phyloP scores from a whole-genome alignment of 495 filamentous ascomycete species.

The Apiosordaria backusii region DNA sequence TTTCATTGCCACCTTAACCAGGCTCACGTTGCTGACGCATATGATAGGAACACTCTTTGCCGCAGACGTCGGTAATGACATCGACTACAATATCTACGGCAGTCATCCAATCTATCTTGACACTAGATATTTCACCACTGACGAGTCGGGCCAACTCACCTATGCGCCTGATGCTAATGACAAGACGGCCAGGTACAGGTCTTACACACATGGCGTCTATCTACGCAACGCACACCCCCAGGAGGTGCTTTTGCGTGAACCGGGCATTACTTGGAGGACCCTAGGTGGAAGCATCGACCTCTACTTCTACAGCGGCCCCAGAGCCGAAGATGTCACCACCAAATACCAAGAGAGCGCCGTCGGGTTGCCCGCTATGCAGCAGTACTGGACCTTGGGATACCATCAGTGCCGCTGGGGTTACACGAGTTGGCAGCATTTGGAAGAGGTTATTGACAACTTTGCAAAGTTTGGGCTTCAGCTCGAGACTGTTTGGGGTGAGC shows the following conservation, averaged over 20 bases:
- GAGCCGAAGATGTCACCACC: slow-evolving; percentile 63
- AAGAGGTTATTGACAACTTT: slow-evolving; percentile 77
- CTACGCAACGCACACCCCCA: slow-evolving; percentile 75
- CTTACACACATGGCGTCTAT: slow-evolving; percentile 79
- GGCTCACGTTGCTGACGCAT: slow-evolving; percentile 1
- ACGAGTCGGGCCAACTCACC: slow-evolving; percentile 48
- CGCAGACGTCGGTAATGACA: slow-evolving; percentile 61
- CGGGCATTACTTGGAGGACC: slow-evolving; percentile 74
- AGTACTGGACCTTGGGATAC: slow-evolving; percentile 84
- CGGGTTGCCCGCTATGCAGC: slow-evolving; percentile 75
- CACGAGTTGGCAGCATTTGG: slow-evolving; percentile 66
- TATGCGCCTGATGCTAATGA: slow-evolving; percentile 55
- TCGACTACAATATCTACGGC: slow-evolving; percentile 75
- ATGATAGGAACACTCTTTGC: slow-evolving; percentile 60
- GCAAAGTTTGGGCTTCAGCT: slow-evolving; percentile 68
- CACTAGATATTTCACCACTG: slow-evolving; percentile 62
- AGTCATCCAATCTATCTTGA: slow-evolving; percentile 82
- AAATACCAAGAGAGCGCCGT: slow-evolving; percentile 68
- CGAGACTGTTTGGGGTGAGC: slow-evolving; percentile 66
- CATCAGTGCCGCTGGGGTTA: slow-evolving; percentile 88
- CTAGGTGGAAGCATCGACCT: slow-evolving; percentile 78
- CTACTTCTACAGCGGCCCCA: slow-evolving; percentile 75
- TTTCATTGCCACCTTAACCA: slow-evolving; percentile 29
- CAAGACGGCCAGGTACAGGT: slow-evolving; percentile 53
- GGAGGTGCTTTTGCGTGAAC: slow-evolving; percentile 62